These are phyloP conservation scores for Paspalum notatum DNA, from an alignment of 176 grass and related monocot genomes.

Conservation along the genomic window DNA sequence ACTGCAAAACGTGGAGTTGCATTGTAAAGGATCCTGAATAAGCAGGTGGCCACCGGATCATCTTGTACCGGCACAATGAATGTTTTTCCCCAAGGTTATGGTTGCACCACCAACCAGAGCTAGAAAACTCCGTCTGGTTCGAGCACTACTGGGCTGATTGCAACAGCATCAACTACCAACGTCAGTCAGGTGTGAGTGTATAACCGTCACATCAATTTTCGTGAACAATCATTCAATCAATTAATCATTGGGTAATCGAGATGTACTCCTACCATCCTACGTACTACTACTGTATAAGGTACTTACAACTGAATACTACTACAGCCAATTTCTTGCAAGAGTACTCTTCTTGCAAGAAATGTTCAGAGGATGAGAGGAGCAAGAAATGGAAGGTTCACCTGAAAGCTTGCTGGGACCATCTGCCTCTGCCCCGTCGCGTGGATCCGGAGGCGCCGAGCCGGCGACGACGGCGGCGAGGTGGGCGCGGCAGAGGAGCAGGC, in stretches of 20 bases:
- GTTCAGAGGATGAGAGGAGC: neutral
- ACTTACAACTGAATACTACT: neutral
- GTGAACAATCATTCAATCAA: neutral
- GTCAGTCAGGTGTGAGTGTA: too few relatives aligned
- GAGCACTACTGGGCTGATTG: neutral
- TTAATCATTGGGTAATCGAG: neutral
- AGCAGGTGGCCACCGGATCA: neutral
- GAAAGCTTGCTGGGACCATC: neutral
- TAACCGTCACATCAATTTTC: too few relatives aligned
- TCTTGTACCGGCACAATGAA: neutral
- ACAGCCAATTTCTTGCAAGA: neutral
- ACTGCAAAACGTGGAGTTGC: neutral
- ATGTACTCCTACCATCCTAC: too few relatives aligned
- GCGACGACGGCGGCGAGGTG: conserved; percentile 27
- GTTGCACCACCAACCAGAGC: conserved; percentile 7
- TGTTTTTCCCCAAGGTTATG: neutral
- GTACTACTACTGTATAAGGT: too few relatives aligned
- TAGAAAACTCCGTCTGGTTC: neutral
- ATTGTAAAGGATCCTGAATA: neutral
- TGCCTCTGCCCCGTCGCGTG: too few relatives aligned
- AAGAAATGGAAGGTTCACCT: neutral
- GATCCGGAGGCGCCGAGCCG: neutral
- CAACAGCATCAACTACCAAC: neutral
- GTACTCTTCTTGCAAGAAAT: neutral
- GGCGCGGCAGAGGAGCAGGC: conserved; percentile 38